phyloP scores from a whole-genome alignment of 306 rosid genomes.

The Cucumis sativus region DNA sequence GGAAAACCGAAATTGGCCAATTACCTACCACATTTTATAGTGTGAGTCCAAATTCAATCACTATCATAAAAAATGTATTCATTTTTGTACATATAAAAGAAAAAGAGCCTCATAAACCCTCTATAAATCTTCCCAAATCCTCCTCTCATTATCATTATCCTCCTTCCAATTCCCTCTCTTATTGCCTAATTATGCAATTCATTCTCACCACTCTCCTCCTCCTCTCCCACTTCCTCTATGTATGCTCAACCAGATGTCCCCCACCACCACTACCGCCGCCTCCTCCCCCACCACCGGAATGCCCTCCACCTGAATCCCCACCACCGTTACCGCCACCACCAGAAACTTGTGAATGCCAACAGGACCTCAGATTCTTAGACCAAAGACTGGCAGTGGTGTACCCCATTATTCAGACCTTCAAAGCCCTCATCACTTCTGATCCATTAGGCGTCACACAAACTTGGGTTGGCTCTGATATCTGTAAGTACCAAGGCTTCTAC shows the following conservation, averaged over 20 bases:
- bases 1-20: not conserved
- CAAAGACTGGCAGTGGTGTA: slow-evolving; percentile 18
- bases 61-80: not conserved
- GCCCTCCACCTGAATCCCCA: not conserved
- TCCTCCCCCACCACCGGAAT: not conserved
- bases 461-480: slow-evolving; percentile 36
- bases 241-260: not conserved
- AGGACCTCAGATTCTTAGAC: slow-evolving; percentile 19
- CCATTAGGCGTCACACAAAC: slow-evolving; percentile 26
- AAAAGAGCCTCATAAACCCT: not conserved
- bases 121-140: not conserved
- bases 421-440: slow-evolving; percentile 25
- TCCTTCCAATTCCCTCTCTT: not conserved
- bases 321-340: not conserved
- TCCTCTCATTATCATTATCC: not conserved
- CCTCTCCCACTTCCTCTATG: not conserved
- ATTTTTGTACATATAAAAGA: not conserved
- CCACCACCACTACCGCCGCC: not conserved
- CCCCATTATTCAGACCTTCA: slow-evolving; percentile 30
- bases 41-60: not conserved
- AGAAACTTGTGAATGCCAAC: not conserved
- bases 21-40: not conserved
- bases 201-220: slow-evolving; percentile 2
- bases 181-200: slow-evolving; percentile 1
- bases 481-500: slow-evolving; percentile 33